phyloP scores from a whole-genome alignment of 306 rosid genomes.

The Lupinus albus region DNA sequence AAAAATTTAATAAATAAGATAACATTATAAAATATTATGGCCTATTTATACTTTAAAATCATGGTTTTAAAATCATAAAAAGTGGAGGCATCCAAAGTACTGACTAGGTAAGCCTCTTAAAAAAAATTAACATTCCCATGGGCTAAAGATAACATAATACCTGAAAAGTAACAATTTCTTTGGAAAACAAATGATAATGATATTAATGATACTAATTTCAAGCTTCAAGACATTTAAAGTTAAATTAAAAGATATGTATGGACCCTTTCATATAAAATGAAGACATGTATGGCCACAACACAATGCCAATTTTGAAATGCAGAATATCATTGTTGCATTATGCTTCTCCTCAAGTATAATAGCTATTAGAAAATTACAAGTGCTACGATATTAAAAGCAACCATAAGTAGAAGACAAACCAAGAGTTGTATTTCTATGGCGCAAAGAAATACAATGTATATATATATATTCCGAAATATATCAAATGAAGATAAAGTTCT shows the following conservation, averaged over 20 bases:
- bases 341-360: neutral
- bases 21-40: too few relatives aligned
- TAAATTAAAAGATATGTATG: neutral
- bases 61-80: too few relatives aligned
- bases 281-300: neutral
- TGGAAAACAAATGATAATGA: neutral
- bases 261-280: neutral
- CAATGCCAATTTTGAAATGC: constrained; percentile 15
- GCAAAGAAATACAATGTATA: too few relatives aligned
- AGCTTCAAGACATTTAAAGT: neutral
- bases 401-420: too few relatives aligned
- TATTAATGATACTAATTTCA: neutral
- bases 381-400: neutral
- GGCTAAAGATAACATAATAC: constrained; percentile 10
- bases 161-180: neutral
- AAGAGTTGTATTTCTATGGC: too few relatives aligned
- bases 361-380: neutral
- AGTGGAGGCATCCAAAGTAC: too few relatives aligned
- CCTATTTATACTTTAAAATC: too few relatives aligned
- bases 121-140: constrained; percentile 17
- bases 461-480: too few relatives aligned
- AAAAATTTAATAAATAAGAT: too few relatives aligned
- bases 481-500: neutral
- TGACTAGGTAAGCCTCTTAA: constrained; percentile 69
- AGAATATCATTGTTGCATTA: constrained; percentile 11